A percentile compares a stretch with the other conserved stretches of the same genome.
These are phyloP conservation scores for Populus hybrid DNA, from an alignment of 441 rosid species.

Conservation along the genomic window DNA sequence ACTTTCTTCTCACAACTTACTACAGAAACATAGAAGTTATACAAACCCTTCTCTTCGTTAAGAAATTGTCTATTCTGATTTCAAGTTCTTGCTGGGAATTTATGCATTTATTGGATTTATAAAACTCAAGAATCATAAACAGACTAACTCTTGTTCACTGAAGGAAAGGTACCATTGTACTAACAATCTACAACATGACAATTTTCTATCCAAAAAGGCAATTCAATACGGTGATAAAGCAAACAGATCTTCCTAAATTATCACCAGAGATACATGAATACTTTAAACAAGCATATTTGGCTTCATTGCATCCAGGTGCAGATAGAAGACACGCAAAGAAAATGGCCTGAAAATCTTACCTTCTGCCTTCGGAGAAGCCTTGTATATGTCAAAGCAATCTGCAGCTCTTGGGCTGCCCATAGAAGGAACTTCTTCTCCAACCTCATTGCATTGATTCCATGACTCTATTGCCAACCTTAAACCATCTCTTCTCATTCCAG, in stretches of 20 bases:
- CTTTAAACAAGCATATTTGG: not conserved
- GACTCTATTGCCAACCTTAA: conserved; percentile 56
- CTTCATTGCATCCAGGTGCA: not conserved
- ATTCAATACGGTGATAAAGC: no score
- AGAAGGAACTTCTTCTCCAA: conserved; percentile 47
- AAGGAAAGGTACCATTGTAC: no score
- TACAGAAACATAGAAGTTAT: not conserved
- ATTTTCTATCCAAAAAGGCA: no score
- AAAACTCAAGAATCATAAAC: no score
- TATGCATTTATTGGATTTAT: no score
- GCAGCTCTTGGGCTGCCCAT: conserved; percentile 71
- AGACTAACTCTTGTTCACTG: no score
- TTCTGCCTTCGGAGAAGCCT: conserved; percentile 26
- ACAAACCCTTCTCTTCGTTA: not conserved
- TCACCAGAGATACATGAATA: not conserved
- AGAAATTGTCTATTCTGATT: not conserved
- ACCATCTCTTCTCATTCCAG: conserved; percentile 54
- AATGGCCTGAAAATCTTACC: conserved; percentile 21
- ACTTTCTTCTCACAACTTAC: not conserved
- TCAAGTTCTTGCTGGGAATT: not conserved
- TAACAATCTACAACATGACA: no score
- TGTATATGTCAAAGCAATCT: conserved; percentile 57
- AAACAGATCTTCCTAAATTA: not conserved
- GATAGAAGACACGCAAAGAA: not conserved
- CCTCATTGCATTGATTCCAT: conserved; percentile 74